Conservation (phyloP, 371 early-diverging fungal genomes). For the Rhizopus stolonifer region DNA sequence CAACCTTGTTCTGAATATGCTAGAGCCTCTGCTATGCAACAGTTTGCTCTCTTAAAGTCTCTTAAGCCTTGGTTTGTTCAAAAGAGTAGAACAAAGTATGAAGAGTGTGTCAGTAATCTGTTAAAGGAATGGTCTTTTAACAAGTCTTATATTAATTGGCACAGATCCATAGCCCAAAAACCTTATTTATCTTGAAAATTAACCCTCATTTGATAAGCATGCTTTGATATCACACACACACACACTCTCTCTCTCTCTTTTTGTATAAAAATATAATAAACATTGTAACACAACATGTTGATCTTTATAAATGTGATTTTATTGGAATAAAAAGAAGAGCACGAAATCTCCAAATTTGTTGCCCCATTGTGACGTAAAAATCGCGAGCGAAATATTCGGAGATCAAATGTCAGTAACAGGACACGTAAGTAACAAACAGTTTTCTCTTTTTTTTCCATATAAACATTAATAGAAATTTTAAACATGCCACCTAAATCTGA, state of each 20-base stretch:
- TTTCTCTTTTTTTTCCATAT: not conserved
- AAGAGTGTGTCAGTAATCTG: constrained; percentile 15
- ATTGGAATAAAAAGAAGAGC: no score
- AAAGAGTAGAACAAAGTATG: constrained; percentile 10
- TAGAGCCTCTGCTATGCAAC: constrained; percentile 27
- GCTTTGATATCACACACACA: no score
- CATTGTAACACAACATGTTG: no score
- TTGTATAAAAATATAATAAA: no score
- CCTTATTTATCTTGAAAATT: constrained; percentile 11
- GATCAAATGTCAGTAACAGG: no score
- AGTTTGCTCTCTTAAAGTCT: constrained; percentile 26
- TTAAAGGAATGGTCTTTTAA: constrained; percentile 26
- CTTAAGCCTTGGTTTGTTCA: constrained; percentile 29
- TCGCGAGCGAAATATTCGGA: no score
- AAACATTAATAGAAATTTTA: not conserved
- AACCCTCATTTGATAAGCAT: not conserved
- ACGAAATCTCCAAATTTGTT: no score
- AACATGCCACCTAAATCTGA: constrained; percentile 44
- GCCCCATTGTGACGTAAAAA: no score
- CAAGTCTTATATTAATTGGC: constrained; percentile 39
- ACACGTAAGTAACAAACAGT: not conserved
- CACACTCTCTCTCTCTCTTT: not conserved
- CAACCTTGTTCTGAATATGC: constrained; percentile 23
- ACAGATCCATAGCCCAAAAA: constrained; percentile 37
- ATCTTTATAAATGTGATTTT: no score